Base-by-base conservation (phyloP, 2,329 filamentous ascomycete genomes). In the Colletotrichum paranaense region DNA sequence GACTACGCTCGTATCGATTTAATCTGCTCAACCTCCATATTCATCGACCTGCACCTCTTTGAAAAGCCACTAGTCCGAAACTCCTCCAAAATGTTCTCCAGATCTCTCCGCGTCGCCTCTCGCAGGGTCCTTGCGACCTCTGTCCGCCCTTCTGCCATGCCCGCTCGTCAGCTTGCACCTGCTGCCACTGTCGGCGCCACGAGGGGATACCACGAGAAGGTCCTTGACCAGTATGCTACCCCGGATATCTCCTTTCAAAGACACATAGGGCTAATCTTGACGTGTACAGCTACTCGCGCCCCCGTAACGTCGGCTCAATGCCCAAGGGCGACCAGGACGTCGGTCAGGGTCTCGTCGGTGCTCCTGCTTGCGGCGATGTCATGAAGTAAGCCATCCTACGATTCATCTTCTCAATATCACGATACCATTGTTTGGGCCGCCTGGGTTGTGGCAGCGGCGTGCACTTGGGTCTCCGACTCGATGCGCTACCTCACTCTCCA, bases 281-380 rank as follows among this genome's bases (percentile, higher is more conserved):
- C 30, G 26, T 55, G 26, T 8, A 77, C 79, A 97, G 89, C 80
- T 88, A 88, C 80, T 87, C 86, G 58, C 85, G 85, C 68, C 87
- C 87, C 57, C 87, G 88, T 73, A 89, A 89, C 76, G 87, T 88
- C 74, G 88, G 88, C 67, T 89, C 88, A 72, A 85, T 90, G 81
- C 84, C 88, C 83, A 97, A 97, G 88, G 90, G 90, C 75, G 94
- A 97, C 77, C 82, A 85, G 68, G 93, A 97, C 76, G 95, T 98
- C 75, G 95, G 95, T 77, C 97, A 95, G 22, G 95, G 95, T 56
- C 93, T 98, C 67, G 95, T 98, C 76, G 94, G 94, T 77, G 94
- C 94, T 16, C 95, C 94, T 57, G 94, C 94, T 57, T 97, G 94
- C 81, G 94, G 94, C 83, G 95, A 97, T 83, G 94, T 97, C 76